These are phyloP conservation scores for Cucumis hystrix DNA, from an alignment of 306 rosid genomes.

Conservation along the genomic window DNA sequence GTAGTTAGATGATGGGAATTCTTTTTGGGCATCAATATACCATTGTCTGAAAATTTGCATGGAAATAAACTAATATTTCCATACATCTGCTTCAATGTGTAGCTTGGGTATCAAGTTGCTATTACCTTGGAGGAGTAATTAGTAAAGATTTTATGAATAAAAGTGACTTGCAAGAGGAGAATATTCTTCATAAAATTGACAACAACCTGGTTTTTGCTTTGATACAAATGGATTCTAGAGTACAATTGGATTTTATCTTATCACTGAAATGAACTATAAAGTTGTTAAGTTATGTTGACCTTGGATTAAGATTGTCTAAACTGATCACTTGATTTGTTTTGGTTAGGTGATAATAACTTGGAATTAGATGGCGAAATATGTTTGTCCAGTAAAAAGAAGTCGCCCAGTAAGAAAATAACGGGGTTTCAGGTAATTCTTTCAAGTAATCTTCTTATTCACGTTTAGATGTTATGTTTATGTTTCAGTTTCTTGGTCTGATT, in stretches of 20 bases:
- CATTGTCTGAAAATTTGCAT: background rate
- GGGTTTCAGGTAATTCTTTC: slow-evolving; percentile 46
- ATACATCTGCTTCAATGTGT: background rate
- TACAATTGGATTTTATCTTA: background rate
- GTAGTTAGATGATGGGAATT: background rate
- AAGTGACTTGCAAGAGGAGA: background rate
- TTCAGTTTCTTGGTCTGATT: background rate
- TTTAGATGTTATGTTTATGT: background rate
- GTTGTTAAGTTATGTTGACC: background rate
- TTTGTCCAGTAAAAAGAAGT: slow-evolving; percentile 62
- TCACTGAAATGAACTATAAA: background rate
- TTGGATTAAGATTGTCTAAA: background rate
- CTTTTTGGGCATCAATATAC: background rate
- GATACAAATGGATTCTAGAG: background rate
- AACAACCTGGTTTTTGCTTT: background rate
- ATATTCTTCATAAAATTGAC: background rate
- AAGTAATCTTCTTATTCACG: background rate
- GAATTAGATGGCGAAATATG: slow-evolving; percentile 47
- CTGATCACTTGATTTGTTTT: background rate
- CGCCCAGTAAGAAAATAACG: slow-evolving; percentile 62
- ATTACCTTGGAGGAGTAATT: background rate
- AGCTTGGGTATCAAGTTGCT: background rate
- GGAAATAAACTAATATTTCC: background rate
- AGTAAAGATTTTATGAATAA: background rate
- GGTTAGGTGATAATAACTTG: slow-evolving; percentile 53